phyloP scores from a whole-genome alignment of 306 rosid species.

The Boehmeria nivea region DNA sequence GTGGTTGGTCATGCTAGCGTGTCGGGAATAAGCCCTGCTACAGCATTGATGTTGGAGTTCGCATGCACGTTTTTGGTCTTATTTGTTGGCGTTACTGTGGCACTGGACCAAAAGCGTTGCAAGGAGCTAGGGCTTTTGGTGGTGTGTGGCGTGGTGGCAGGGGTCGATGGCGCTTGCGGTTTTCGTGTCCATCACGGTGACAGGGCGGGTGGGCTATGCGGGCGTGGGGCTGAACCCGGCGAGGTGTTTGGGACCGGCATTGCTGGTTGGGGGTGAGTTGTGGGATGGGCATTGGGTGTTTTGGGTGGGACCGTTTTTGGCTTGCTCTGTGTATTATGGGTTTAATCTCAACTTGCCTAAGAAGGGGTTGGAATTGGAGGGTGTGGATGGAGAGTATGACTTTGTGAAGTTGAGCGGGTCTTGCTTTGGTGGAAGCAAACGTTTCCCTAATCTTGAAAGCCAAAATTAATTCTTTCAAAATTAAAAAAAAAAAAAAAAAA shows the following conservation, averaged over 20 bases:
- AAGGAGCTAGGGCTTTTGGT: conserved; percentile 46
- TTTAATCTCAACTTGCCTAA: conserved; percentile 45
- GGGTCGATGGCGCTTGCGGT: conserved; percentile 51
- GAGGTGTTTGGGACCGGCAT: conserved; percentile 66
- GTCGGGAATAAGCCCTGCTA: conserved; percentile 1
- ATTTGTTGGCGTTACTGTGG: conserved; percentile 58
- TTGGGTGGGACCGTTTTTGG: conserved; percentile 69
- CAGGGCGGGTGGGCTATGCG: conserved; percentile 47
- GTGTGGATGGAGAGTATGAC: conserved; percentile 32
- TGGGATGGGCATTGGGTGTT: conserved; percentile 88
- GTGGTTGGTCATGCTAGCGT: conserved; percentile 19
- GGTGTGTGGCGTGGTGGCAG: conserved; percentile 54
- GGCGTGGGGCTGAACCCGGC: conserved; percentile 74
- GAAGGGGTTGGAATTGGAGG: conserved; percentile 21
- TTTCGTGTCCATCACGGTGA: conserved; percentile 48
- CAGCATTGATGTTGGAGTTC: conserved; percentile 51
- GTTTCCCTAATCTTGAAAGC: not conserved
- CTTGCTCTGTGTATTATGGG: conserved; percentile 43
- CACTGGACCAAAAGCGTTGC: conserved; percentile 49
- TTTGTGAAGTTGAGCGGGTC: conserved; percentile 22
- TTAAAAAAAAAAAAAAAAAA: too few species aligned
- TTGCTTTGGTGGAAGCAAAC: not conserved
- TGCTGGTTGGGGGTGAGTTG: conserved; percentile 41
- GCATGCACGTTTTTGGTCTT: conserved; percentile 66
- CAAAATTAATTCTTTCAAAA: too few species aligned